phyloP scores from a whole-genome alignment of 345 rosid species.

The Syzygium jambos region DNA sequence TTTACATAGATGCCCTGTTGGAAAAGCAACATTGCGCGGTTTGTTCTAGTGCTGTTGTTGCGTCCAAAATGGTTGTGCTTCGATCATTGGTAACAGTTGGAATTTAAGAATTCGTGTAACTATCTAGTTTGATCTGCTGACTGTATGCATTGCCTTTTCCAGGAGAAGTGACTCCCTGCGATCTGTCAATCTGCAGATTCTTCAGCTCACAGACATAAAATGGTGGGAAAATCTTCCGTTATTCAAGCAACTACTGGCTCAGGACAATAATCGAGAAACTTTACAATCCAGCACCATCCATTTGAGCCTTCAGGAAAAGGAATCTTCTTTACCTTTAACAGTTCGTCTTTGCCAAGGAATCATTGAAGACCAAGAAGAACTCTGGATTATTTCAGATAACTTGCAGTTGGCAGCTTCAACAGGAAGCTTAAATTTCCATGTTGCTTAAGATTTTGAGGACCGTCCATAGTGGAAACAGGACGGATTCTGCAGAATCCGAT shows the following conservation, averaged over 20 bases:
- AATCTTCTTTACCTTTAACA: not conserved
- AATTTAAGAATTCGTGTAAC: not conserved
- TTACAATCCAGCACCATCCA: not conserved
- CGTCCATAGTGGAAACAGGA: not conserved
- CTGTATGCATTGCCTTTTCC: not conserved
- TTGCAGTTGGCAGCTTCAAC: not conserved
- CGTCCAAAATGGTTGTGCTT: not conserved
- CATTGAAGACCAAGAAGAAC: not conserved
- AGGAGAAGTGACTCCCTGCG: not conserved
- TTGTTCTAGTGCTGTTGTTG: not conserved
- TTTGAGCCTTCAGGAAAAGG: not conserved
- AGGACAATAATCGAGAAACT: not conserved
- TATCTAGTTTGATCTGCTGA: not conserved
- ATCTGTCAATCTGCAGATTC: not conserved
- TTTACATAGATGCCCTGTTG: not conserved
- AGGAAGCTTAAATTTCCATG: not conserved
- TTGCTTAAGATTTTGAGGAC: not conserved
- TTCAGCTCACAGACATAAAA: not conserved
- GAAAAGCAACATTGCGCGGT: not conserved
- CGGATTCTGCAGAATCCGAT: conserved; percentile 24
- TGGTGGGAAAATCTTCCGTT: not conserved
- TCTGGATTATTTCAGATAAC: not conserved
- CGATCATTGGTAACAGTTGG: not conserved
- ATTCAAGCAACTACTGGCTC: not conserved
- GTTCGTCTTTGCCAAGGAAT: not conserved